These are phyloP conservation scores for Trichoderma gracile DNA, from an alignment of 2,329 filamentous ascomycete species.

Conservation along the genomic window DNA sequence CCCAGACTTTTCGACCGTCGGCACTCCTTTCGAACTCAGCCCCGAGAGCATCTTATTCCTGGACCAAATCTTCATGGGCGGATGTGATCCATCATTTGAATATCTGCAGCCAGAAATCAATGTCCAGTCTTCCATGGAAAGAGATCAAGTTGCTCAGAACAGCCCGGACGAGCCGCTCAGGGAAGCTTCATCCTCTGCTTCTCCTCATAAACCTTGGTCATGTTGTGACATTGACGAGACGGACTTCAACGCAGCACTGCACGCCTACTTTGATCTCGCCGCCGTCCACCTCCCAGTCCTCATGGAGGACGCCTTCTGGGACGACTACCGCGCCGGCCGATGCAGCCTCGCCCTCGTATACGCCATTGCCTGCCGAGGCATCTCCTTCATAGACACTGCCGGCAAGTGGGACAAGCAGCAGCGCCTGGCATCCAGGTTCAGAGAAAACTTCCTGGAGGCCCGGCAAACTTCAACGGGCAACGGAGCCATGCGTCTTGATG, in stretches of 20 bases:
- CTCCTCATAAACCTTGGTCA: not conserved
- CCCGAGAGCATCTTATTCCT: slow-evolving; percentile 11
- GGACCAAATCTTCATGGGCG: slow-evolving; percentile 12
- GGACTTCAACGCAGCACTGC: not conserved
- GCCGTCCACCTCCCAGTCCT: slow-evolving; percentile 5
- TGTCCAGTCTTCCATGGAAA: not conserved
- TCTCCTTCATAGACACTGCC: not conserved
- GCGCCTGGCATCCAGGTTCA: not conserved
- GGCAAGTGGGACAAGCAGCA: slow-evolving; percentile 9
- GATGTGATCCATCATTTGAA: not conserved
- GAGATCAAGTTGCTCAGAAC: not conserved
- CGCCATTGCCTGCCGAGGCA: slow-evolving; percentile 9
- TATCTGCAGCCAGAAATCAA: not conserved
- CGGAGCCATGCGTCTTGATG: not conserved
- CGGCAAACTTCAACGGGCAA: not conserved
- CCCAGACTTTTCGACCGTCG: slow-evolving; percentile 6
- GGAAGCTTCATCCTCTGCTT: not conserved
- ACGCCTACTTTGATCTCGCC: slow-evolving; percentile 5
- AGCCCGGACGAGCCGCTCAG: not conserved
- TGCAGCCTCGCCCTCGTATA: slow-evolving; percentile 12
- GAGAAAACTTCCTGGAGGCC: slow-evolving; percentile 9
- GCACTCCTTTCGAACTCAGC: slow-evolving; percentile 11
- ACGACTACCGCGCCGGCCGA: not conserved
- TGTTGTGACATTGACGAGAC: not conserved
- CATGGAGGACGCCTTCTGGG: slow-evolving; percentile 14